Percentiles rank a stretch among this genome's conserved stretches.
phyloP scores from a whole-genome alignment of 345 rosid genomes.

The Eutrema heterophyllum region DNA sequence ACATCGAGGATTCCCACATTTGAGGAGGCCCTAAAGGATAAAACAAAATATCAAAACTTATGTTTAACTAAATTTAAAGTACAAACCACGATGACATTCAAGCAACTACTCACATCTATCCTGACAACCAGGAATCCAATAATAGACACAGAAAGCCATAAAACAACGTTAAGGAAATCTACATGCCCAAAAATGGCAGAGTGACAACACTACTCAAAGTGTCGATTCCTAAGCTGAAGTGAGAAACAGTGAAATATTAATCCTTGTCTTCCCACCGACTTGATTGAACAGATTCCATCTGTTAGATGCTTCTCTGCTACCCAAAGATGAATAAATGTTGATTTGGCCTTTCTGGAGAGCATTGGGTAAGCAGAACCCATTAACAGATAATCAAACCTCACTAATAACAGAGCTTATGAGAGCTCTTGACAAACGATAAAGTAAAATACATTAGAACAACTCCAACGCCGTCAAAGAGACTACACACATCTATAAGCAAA shows the following conservation, averaged over 20 bases:
- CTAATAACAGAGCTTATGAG: not conserved
- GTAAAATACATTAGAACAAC: slow-evolving; percentile 12
- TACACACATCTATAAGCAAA: slow-evolving; percentile 7
- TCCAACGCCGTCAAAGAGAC: not conserved
- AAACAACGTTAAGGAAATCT: not conserved
- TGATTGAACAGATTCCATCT: not conserved
- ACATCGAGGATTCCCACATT: not conserved
- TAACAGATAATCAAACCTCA: not conserved
- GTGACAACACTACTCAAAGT: not conserved
- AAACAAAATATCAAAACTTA: not conserved
- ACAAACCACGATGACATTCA: slow-evolving; percentile 1
- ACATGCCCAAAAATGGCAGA: not conserved
- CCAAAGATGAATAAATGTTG: not conserved
- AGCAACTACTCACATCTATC: not conserved
- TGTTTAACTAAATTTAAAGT: not conserved
- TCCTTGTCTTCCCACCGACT: not conserved
- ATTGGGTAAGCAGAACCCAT: not conserved
- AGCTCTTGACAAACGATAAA: not conserved
- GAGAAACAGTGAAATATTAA: not conserved
- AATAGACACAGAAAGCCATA: not conserved
- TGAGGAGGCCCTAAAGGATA: not conserved
- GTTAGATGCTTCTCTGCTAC: not conserved
- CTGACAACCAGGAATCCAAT: not conserved
- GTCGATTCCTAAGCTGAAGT: not conserved
- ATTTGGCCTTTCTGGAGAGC: not conserved